Base-by-base conservation (phyloP, 208 protist genomes). In the Trypanosoma congolense region DNA sequence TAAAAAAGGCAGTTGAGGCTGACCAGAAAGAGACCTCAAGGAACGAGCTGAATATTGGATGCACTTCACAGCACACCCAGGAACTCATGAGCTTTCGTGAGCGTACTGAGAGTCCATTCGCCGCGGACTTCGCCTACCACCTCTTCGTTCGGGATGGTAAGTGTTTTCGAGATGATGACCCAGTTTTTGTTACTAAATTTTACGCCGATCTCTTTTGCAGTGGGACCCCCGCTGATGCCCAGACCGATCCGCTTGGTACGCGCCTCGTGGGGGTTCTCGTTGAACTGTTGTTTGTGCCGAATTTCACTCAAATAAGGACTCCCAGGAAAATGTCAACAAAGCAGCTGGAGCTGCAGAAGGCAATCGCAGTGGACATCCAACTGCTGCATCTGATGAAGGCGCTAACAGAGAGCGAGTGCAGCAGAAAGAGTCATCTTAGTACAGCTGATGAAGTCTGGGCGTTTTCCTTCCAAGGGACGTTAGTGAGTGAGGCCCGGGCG, bases 121-220 rank as follows among this genome's bases (percentile, higher is more conserved):
- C 63, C 2, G 47, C 44, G 16, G 56, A 62, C 18, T 70, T 70
- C 44, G 63, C 63, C 0, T 54, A 62, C 33, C 55, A 70, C 38
- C 62, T 62, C 35, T 70, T 70, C 47, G 38, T 67, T 16, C 21
- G 52, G n/a, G 61, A 52, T 4, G 16, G 35, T 26, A 25, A 40
- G 12, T 66, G 51, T 33, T 19, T 49, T 10, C n/a, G n/a, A 21
- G n/a, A 18, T 18, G 24, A 25, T 0, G 33, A 38, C 9, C 33
- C 33, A 38, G 33, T 6, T 16, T 6, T 12, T 16, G 9, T 16
- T 12, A 6, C 9, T 16, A 16, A 12, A 16, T 38, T 38, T 12
- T 38, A 38, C 33, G 33, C 33, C 12, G 33, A 38, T 38, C 12
- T 38, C 6, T 38, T 38, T 16, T 6, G 12, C 12, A 12, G 12